Evolutionary conservation across 2,329 filamentous ascomycete genomes (phyloP).

Genomic region (Thyridium curvatum): DNA sequence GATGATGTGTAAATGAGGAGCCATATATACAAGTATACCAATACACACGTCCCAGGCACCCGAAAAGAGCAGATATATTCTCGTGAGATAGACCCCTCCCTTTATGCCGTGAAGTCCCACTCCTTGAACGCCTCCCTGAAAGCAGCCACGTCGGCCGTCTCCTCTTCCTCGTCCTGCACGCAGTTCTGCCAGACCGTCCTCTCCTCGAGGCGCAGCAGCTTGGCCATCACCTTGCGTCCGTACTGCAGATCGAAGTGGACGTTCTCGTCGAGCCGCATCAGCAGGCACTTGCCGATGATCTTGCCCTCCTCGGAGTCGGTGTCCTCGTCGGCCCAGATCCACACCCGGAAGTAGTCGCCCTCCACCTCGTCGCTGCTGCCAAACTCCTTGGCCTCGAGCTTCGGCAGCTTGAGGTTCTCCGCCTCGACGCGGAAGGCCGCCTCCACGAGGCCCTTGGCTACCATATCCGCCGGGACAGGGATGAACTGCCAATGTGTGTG

Average conservation of each 20-base stretch:
- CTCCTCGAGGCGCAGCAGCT: conserved; percentile 73
- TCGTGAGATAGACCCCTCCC: not conserved
- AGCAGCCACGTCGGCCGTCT: conserved; percentile 67
- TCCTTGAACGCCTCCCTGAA: conserved; percentile 79
- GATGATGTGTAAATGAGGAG: too few species aligned
- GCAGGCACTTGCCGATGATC: conserved; percentile 61
- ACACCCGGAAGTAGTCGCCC: conserved; percentile 73
- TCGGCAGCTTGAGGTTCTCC: conserved; percentile 59
- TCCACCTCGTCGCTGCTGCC: conserved; percentile 42
- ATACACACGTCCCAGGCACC: not conserved
- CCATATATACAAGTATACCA: too few species aligned
- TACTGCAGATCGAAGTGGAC: conserved; percentile 88
- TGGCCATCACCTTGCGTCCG: conserved; percentile 79
- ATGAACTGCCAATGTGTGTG: conserved; percentile 94
- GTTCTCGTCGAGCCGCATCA: conserved; percentile 66
- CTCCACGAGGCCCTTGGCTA: conserved; percentile 71
- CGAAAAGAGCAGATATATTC: not conserved
- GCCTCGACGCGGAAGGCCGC: conserved; percentile 85
- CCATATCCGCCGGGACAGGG: conserved; percentile 62
- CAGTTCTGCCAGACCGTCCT: conserved; percentile 84
- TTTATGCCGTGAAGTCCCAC: conserved; percentile 70
- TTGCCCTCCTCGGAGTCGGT: conserved; percentile 24
- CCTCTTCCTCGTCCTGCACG: conserved; percentile 69
- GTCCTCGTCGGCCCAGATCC: conserved; percentile 64
- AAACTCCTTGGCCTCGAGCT: conserved; percentile 41